Base-by-base conservation (phyloP, 345 rosid species). In the Atalantia buxifolia region DNA sequence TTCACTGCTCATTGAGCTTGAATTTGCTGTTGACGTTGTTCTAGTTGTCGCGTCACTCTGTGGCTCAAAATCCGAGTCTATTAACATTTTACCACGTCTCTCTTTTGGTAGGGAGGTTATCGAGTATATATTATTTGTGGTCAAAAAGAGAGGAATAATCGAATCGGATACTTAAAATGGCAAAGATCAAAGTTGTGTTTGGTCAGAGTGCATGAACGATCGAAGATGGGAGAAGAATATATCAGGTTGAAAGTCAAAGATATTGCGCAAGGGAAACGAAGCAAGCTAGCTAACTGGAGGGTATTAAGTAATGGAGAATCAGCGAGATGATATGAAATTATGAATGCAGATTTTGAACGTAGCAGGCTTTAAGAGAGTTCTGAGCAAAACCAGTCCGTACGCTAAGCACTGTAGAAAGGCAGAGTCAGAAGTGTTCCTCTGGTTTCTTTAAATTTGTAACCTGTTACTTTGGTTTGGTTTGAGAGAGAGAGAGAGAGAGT, bases 1-100 rank as follows among this genome's bases (percentile, higher is more conserved):
- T 33, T 90, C 94, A 78, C 91, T 84, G 81, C 97, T 93, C 88
- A 94, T 91, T 3, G 92, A 89, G 18, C 84, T 84, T 1, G 94
- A 90, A 78, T 87, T 87, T 12, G 86, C 50, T 45, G 50, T 45
- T 13, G 50, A 45, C 14, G 50, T 45, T 45, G 50, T 13, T 45
- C 50, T 84, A 2, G 87, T 85, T 12, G 87, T 84, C 2, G 87
- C 84, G 7, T 83, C 88, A 36, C 84, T 50, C n/a, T 84, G 85
- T 35, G 85, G 65, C 40, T 89, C 90, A 24, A 85, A 80, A 76
- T 85, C 89, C 42, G 88, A 86, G 67, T 71, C 71, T 82, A 30
- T 80, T 66, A 84, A 71, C 90, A 85, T 87, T 50, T 83, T 80
- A 40, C 53, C n/a, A 6, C 69, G 9, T 4, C 62, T 35, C 61